Evolutionary conservation across 1,139 yeast genomes (phyloP), one percentile per base, ranked within the genome.

Genomic region (Kodamaea sp.): DNA sequence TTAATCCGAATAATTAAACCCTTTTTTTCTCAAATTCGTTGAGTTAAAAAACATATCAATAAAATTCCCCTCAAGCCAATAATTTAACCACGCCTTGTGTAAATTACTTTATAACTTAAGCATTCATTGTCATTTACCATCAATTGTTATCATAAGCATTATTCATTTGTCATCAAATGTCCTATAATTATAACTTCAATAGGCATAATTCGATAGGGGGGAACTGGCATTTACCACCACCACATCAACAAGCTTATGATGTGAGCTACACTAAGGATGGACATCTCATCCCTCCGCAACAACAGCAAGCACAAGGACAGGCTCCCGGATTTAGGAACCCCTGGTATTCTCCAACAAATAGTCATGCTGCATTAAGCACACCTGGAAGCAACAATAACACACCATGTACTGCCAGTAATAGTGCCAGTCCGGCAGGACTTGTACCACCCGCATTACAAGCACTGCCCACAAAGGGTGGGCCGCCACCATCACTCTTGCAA

Each of bases 181-280:
- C 54, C n/a, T 47, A 50, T 36, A 48, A 50, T 43, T 48, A 60
- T 48, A 65, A 64, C 47, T 53, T 48, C 51, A 60, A 55, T 49
- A 54, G 73, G 40, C 74, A 68, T 51, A 68, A 62, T 44, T 67
- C 73, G 9, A 59, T 67, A 28, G 74, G 75, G 8, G 73, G 73
- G 6, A 66, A 57, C 48, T 69, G 74, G 74, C 68, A 59, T 42
- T 48, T 63, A 41, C 65, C 63, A 11, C 64, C 64, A 3, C 61
- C 59, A 24, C 57, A 50, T 22, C 41, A 34, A 11, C 35, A 38
- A 58, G 58, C 20, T 15, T 15, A 15, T 15, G 20, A 15, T 15
- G 20, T 15, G 20, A 15, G 4, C 20, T 15, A 15, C 20, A 15
- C 20, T 4, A 15, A 15, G 4, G 20, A 15, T 15, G 20, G 20